phyloP scores from a whole-genome alignment of 2,329 filamentous ascomycete genomes.

The Aspergillus amoenus region DNA sequence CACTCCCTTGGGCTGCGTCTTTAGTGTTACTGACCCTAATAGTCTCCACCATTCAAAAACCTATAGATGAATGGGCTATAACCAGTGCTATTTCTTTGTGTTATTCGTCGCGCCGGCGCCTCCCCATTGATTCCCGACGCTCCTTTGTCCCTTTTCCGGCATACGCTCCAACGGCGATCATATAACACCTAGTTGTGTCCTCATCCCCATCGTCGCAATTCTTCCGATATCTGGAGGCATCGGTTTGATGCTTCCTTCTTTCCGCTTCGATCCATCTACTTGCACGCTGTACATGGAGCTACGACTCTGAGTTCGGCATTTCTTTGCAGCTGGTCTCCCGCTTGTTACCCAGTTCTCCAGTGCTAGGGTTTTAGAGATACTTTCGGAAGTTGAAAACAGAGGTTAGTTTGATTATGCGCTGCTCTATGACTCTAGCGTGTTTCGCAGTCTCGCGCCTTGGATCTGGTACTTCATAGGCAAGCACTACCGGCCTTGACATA shows the following conservation, averaged over 20 bases:
- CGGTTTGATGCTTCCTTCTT: not conserved
- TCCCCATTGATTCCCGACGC: conserved; percentile 7
- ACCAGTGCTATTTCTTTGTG: not conserved
- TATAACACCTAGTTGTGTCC: not conserved
- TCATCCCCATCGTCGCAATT: not conserved
- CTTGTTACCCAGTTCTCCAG: not conserved
- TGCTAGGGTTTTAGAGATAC: not conserved
- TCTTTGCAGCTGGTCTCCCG: not conserved
- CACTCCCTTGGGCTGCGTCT: conserved; percentile 17
- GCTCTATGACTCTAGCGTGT: not conserved
- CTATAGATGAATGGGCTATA: conserved; percentile 12
- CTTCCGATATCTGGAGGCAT: not conserved
- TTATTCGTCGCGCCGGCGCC: conserved; percentile 2
- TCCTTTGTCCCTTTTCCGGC: conserved; percentile 5
- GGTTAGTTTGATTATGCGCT: not conserved
- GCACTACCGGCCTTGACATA: not conserved
- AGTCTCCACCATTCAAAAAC: conserved; percentile 11
- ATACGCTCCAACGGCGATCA: not conserved
- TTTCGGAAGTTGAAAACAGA: not conserved
- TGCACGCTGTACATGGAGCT: conserved; percentile 8
- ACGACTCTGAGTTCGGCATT: not conserved
- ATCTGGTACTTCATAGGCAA: not conserved
- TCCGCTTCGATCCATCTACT: not conserved
- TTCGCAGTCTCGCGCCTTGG: not conserved
- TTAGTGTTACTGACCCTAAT: conserved; percentile 13